These are phyloP conservation scores for Cyberlindnera sargentensis DNA, from an alignment of 805 yeast genomes.

Conservation along the genomic window DNA sequence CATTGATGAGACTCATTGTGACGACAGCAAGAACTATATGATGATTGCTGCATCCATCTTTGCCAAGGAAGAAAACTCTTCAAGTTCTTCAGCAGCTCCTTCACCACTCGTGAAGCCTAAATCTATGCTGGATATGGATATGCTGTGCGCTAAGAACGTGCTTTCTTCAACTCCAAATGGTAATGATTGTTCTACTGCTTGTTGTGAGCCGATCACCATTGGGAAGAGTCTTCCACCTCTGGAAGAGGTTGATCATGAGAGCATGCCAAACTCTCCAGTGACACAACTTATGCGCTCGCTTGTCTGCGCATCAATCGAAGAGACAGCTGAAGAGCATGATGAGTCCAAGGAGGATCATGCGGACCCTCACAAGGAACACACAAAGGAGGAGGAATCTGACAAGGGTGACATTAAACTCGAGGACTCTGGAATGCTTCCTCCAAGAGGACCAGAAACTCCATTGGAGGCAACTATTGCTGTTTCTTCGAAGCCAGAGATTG, in stretches of 20 bases:
- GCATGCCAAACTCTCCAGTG: slow-evolving; percentile 9
- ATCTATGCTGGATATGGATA: slow-evolving; percentile 20
- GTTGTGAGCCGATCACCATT: neutral
- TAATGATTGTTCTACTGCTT: neutral
- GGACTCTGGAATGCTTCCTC: too few relatives aligned
- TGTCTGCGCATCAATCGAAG: too few relatives aligned
- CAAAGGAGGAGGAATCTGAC: too few relatives aligned
- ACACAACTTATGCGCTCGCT: too few relatives aligned
- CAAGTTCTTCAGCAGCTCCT: slow-evolving; percentile 2
- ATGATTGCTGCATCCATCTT: slow-evolving; percentile 2
- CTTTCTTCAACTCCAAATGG: neutral
- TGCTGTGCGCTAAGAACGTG: neutral
- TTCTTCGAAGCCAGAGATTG: neutral
- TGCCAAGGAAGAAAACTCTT: slow-evolving; percentile 1
- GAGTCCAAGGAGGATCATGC: too few relatives aligned
- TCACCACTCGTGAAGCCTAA: slow-evolving; percentile 12
- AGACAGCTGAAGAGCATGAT: too few relatives aligned
- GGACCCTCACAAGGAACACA: too few relatives aligned
- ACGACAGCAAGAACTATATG: slow-evolving; percentile 6
- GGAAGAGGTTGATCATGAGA: slow-evolving; percentile 8
- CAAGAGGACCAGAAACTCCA: too few relatives aligned
- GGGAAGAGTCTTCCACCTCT: slow-evolving; percentile 7
- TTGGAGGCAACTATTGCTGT: too few relatives aligned
- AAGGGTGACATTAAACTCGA: too few relatives aligned
- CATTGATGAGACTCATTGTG: slow-evolving; percentile 34